Evolutionary conservation across 2,329 filamentous ascomycete genomes (phyloP).

Genomic region (Furcasterigmium sp.): DNA sequence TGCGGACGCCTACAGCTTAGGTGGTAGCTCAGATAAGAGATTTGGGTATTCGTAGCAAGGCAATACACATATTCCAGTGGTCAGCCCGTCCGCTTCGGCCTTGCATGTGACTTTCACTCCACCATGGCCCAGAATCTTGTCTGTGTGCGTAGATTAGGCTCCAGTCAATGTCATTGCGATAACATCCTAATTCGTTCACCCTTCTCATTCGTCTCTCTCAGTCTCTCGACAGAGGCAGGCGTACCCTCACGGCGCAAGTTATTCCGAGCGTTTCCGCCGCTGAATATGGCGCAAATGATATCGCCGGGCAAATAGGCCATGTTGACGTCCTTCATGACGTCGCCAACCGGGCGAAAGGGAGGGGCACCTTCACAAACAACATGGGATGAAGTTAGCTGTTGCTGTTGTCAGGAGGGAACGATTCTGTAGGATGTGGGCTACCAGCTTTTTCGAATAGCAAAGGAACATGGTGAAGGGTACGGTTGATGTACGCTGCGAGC

Average conservation of each 20-base stretch:
- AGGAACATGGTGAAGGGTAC: constrained; percentile 40
- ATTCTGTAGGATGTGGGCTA: constrained; percentile 28
- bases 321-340: constrained; percentile 49
- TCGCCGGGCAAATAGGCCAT: constrained; percentile 52
- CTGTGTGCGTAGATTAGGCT: constrained; percentile 68
- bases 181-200: constrained; percentile 48
- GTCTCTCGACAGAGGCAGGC: constrained; percentile 69
- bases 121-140: constrained; percentile 65
- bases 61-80: constrained; percentile 65
- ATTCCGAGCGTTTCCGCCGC: constrained; percentile 85
- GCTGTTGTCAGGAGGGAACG: constrained; percentile 70
- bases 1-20: constrained; percentile 63
- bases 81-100: constrained; percentile 49
- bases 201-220: constrained; percentile 26
- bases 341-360: constrained; percentile 64
- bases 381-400: constrained; percentile 70
- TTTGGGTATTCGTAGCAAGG: constrained; percentile 81
- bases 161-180: constrained; percentile 82
- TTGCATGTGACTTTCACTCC: constrained; percentile 75
- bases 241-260: constrained; percentile 73
- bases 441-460: constrained; percentile 4
- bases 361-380: constrained; percentile 69
- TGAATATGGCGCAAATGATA: constrained; percentile 62
- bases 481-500: constrained; percentile 79
- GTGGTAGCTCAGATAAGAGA: constrained; percentile 54